Base-by-base conservation (phyloP, 192 early-diverging fungal species). In the Rhizophagus prolifer region DNA sequence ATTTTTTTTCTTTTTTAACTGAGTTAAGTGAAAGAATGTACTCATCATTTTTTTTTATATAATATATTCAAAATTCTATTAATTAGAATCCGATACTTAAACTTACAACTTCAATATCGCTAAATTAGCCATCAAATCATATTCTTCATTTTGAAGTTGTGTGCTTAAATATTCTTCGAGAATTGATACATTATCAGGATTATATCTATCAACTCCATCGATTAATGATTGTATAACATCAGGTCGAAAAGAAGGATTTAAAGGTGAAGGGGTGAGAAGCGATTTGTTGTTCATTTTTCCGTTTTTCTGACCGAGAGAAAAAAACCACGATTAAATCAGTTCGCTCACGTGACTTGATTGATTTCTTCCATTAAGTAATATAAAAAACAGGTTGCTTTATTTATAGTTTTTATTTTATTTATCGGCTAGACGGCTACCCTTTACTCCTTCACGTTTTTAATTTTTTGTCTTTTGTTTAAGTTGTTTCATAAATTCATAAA, bases 121-220 rank as follows among this genome's bases (percentile, higher is more conserved):
- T 54, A 97, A 88, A 85, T 95, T 95, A 8, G 96, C 96, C 89
- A 92, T 90, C 79, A 94, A 82, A 86, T 96, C 96, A 82, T 94
- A 94, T 74, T 92, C 91, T 76, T 91, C 86, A 81, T 86, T 90
- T 74, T 92, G 83, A 80, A 94, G 92, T 82, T 96, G 95, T 28
- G 87, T 82, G 30, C 82, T 84, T 12, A 98, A 87, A 82, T 96
- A 96, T 54, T 89, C 90, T 81, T 98, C 94, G 9, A 96, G 86
- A 26, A 93, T 85, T 44, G 89, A 86, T 67, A 94, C 87, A 79
- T 96, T 96, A 72, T 93, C 90, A 38, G 94, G 92, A 85, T 98
- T 95, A 92, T 98, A 96, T 78, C 93, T 88, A 82, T 95, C 93
- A 44, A 95, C 92, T 60, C 90, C 91, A 38, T 91, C 90, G 21